Evolutionary conservation across 805 yeast species (phyloP).

Genomic region (Kluyveromyces dobzhanskii): DNA sequence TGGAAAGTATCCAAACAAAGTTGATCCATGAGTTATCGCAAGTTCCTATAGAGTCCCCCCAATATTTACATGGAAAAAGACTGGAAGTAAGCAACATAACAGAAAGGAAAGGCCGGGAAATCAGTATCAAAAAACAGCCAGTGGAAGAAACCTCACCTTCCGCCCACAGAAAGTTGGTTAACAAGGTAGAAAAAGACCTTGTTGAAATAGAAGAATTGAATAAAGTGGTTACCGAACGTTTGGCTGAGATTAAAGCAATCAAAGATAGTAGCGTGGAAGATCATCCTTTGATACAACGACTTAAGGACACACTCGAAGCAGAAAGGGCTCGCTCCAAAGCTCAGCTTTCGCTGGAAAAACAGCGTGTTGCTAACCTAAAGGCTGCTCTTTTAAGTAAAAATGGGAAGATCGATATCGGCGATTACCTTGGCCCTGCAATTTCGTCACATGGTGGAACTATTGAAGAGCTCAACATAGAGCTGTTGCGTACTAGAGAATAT

Average conservation of each 20-base stretch:
- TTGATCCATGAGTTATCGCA: neutral
- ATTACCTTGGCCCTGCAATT: neutral
- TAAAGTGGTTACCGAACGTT: neutral
- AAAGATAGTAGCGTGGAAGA: neutral
- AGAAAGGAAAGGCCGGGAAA: too few species aligned
- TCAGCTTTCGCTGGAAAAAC: neutral
- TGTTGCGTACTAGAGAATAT: neutral
- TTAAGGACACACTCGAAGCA: neutral
- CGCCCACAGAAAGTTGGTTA: neutral
- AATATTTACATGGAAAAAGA: too few species aligned
- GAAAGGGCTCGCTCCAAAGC: neutral
- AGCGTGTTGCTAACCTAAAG: neutral
- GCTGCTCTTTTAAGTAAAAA: neutral
- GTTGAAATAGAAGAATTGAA: neutral
- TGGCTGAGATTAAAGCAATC: neutral
- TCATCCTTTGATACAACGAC: neutral
- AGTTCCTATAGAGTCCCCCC: too few species aligned
- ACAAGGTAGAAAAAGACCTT: constrained; percentile 1
- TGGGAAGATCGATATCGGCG: neutral
- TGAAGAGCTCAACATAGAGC: neutral
- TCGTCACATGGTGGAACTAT: neutral
- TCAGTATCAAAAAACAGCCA: too few species aligned
- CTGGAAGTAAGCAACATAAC: too few species aligned
- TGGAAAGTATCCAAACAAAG: neutral
- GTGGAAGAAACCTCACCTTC: too few species aligned